These are phyloP conservation scores for Alternaria brassicae DNA, from an alignment of 2,329 filamentous ascomycete genomes.

Conservation along the genomic window DNA sequence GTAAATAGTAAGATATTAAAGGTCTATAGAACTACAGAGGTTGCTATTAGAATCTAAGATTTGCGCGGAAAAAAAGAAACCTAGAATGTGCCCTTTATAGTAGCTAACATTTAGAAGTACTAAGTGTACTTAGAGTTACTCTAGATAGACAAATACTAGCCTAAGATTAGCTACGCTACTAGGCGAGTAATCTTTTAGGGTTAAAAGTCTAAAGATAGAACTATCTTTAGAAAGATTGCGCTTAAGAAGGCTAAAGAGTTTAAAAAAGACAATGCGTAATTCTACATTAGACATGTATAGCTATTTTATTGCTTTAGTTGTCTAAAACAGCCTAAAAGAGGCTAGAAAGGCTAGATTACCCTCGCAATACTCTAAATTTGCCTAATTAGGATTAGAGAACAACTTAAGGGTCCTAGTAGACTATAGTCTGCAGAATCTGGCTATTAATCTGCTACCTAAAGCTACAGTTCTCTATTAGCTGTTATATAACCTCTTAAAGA, in stretches of 20 bases:
- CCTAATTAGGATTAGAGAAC: background rate
- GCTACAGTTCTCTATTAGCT: background rate
- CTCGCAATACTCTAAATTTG: background rate
- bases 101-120: background rate
- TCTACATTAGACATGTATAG: background rate
- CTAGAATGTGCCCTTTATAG: background rate
- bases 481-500: background rate
- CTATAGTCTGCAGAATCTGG: background rate
- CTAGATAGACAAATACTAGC: background rate
- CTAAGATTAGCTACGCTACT: background rate
- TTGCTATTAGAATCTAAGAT: background rate
- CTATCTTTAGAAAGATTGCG: background rate
- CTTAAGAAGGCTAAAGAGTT: background rate
- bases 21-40: background rate
- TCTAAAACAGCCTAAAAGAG: background rate
- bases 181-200: background rate
- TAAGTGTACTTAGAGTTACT: background rate
- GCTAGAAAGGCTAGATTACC: background rate
- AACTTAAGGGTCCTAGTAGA: background rate
- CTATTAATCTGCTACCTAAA: background rate
- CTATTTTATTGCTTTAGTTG: background rate
- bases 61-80: background rate
- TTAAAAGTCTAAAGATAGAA: background rate
- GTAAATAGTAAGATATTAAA: background rate
- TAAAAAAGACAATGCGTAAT: background rate